phyloP scores from a whole-genome alignment of 2,329 filamentous ascomycete genomes.

The Elsinoe arachidis region DNA sequence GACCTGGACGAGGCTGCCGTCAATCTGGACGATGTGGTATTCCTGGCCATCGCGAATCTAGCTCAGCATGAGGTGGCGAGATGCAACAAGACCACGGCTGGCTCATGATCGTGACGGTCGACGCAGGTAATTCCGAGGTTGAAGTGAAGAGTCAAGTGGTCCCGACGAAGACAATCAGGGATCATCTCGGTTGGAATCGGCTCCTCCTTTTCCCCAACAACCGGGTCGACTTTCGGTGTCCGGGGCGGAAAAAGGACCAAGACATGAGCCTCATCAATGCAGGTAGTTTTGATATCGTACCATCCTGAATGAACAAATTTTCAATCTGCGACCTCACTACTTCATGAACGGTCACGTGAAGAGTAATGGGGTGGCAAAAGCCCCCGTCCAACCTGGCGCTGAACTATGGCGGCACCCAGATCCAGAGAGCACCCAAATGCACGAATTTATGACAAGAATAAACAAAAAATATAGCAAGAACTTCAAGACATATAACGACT shows the following conservation, averaged over 20 bases:
- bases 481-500: conserved; percentile 59
- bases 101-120: background rate
- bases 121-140: background rate
- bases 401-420: conserved; percentile 31
- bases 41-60: too few species aligned
- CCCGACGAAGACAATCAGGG: background rate
- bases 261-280: background rate
- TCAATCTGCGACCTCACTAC: background rate
- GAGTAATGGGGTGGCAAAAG: background rate
- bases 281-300: background rate
- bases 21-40: too few species aligned
- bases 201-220: background rate
- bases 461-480: conserved; percentile 57
- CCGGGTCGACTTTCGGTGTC: background rate
- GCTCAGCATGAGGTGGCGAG: too few species aligned
- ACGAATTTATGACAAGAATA: conserved; percentile 48
- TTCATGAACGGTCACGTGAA: conserved; percentile 4
- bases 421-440: conserved; percentile 37
- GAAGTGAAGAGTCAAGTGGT: background rate
- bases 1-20: too few species aligned
- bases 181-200: conserved; percentile 9
- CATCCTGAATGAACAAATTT: background rate
- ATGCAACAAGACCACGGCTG: too few species aligned
- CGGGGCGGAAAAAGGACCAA: background rate
- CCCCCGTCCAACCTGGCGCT: conserved; percentile 3